Percentiles rank a stretch among this genome's conserved stretches.
Evolutionary conservation across 2,329 filamentous ascomycete species (phyloP).

Genomic region (Fusarium fujikuroi): DNA sequence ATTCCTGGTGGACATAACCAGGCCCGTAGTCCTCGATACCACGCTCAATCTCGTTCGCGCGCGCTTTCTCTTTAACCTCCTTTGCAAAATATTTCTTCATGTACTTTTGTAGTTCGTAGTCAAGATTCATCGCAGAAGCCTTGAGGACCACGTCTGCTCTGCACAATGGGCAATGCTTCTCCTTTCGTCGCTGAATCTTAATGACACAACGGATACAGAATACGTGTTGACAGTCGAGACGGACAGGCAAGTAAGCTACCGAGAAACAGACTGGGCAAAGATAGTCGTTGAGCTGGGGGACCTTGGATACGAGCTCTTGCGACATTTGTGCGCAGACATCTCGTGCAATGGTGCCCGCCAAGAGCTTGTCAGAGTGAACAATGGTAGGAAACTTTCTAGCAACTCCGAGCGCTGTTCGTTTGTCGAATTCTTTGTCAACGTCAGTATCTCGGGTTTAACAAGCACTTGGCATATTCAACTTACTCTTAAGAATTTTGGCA

Average conservation of each 20-base stretch:
- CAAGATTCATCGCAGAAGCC: constrained; percentile 77
- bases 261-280: constrained; percentile 82
- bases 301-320: constrained; percentile 74
- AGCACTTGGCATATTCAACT: constrained; percentile 38
- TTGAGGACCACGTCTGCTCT: constrained; percentile 75
- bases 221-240: constrained; percentile 77
- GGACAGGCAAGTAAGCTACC: constrained; percentile 84
- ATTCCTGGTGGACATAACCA: constrained; percentile 68
- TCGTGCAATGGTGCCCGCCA: constrained; percentile 76
- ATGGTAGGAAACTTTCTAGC: constrained; percentile 69
- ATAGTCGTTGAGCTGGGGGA: constrained; percentile 88
- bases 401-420: constrained; percentile 79
- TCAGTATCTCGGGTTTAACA: constrained; percentile 15
- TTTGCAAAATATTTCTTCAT: constrained; percentile 80
- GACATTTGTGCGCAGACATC: constrained; percentile 81
- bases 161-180: constrained; percentile 80
- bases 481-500: constrained; percentile 86
- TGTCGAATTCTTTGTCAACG: constrained; percentile 79
- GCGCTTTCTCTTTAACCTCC: constrained; percentile 74
- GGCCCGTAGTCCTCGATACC: constrained; percentile 78
- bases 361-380: constrained; percentile 68
- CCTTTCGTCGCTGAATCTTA: constrained; percentile 77
- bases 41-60: constrained; percentile 79
- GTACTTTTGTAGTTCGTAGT: constrained; percentile 73
- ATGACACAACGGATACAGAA: constrained; percentile 89